These are phyloP conservation scores for Yarrowia alimentaria DNA, from an alignment of 805 yeast genomes.

Conservation along the genomic window DNA sequence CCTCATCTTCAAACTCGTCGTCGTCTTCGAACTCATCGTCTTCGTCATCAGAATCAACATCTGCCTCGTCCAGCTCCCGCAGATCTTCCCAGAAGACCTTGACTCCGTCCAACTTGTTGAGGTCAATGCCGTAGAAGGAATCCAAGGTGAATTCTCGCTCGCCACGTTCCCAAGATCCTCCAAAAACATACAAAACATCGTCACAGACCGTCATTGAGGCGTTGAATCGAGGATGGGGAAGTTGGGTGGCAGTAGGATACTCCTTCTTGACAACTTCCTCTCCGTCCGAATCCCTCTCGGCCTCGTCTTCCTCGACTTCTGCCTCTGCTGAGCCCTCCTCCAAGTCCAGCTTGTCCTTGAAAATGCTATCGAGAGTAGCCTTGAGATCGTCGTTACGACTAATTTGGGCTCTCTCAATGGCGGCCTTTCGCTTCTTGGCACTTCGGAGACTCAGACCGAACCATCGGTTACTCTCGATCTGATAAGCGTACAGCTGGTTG, in stretches of 20 bases:
- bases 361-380: constrained; percentile 59
- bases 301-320: constrained; percentile 34
- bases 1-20: constrained; percentile 69
- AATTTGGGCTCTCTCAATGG: constrained; percentile 42
- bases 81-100: constrained; percentile 89
- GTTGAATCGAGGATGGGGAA: constrained; percentile 90
- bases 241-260: constrained; percentile 55
- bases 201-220: constrained; percentile 81
- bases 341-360: constrained; percentile 38
- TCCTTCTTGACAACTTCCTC: constrained; percentile 46
- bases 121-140: constrained; percentile 79
- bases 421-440: constrained; percentile 53
- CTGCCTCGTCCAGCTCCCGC: constrained; percentile 50
- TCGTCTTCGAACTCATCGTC: constrained; percentile 68
- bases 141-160: constrained; percentile 84
- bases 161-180: constrained; percentile 87
- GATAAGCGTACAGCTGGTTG: constrained; percentile 77
- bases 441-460: constrained; percentile 60
- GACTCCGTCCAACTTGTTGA: constrained; percentile 83
- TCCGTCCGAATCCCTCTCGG: constrained; percentile 40
- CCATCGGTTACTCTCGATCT: constrained; percentile 87
- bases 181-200: constrained; percentile 78
- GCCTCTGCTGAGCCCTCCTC: constrained; percentile 45
- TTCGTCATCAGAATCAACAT: constrained; percentile 49
- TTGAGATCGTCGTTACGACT: constrained; percentile 75